Evolutionary conservation across 106 monocot genomes (phyloP), one percentile per base, ranked within the genome.

Genomic region (Apostasia shenzhenica): DNA sequence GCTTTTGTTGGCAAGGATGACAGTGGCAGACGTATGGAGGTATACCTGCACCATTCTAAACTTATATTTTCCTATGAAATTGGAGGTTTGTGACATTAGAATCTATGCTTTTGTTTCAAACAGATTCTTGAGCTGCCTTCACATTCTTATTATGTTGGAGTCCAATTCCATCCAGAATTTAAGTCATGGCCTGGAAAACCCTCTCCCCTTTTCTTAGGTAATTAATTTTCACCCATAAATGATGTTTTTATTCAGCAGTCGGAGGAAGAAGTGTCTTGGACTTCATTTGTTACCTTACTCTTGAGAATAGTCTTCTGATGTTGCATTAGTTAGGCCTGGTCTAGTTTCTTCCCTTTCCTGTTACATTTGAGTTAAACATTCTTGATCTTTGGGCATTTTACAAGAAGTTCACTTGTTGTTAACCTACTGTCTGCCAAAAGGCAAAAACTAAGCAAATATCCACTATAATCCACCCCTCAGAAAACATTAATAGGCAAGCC

Each of bases 1-100:
- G 14, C 54, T 44, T 95, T 95, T 84, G 97, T 97, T 67, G 97
- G 97, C n/a, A 92, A 83, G 79, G 97, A 89, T 76, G 87, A 89
- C 52, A 92, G 72, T 68, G 84, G 84, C 54, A 84, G 59, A 63
- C 71, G 97, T 13, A 97, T 97, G 97, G 97, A 92, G 92, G 97
- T 89, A 79, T 45, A 41, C 44, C 41, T 58, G 37, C 2, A 38
- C 38, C 14, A 48, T 51, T 41, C 63, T 45, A 65, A 8, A 48
- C 48, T 47, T 8, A 3, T 26, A 3, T 26, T 48, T n/a, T 3
- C 42, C 26, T 26, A 48, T 48, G 45, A 48, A 7, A 13, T 48
- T 48, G 50, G 72, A 12, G 58, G 40, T 60, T 71, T 47, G 59
- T 71, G 48, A 1, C 61, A 39, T 49, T 14, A 4, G 9, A 13